Conservation (phyloP, 768 basidiomycete genomes). For the Podaxis rugospora region DNA sequence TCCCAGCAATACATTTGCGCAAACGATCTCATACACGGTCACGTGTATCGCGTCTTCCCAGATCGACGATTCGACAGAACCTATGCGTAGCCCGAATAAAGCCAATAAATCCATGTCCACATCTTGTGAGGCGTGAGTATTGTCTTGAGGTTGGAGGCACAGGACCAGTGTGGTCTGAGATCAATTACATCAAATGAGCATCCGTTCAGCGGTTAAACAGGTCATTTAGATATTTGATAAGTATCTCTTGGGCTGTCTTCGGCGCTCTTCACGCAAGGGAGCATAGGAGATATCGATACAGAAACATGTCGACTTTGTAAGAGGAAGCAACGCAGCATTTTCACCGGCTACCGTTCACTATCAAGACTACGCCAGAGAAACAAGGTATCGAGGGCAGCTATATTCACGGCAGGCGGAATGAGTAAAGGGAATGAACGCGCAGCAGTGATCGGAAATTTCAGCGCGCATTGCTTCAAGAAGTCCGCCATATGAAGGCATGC, state of each 20-base stretch:
- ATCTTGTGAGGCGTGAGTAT: too few species aligned
- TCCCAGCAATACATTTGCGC: background rate
- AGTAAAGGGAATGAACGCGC: too few species aligned
- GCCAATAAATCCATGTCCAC: background rate
- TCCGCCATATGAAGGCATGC: background rate
- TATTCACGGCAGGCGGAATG: too few species aligned
- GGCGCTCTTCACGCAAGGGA: too few species aligned
- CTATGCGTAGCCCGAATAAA: background rate
- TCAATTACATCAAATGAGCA: background rate
- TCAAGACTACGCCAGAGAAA: too few species aligned
- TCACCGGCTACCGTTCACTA: too few species aligned
- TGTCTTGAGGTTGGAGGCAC: background rate
- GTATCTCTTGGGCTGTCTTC: background rate
- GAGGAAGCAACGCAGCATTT: too few species aligned
- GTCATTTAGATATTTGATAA: background rate
- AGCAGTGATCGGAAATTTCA: background rate
- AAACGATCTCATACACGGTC: conserved; percentile 13
- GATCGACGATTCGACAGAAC: too few species aligned
- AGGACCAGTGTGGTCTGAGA: background rate
- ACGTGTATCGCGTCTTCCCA: conserved; percentile 10
- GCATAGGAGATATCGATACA: too few species aligned
- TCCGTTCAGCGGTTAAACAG: background rate
- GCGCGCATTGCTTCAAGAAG: background rate
- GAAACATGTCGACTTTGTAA: too few species aligned
- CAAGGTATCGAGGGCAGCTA: too few species aligned